Base-by-base conservation (phyloP, 2,329 filamentous ascomycete genomes). In the Rutstroemia sydowiana region DNA sequence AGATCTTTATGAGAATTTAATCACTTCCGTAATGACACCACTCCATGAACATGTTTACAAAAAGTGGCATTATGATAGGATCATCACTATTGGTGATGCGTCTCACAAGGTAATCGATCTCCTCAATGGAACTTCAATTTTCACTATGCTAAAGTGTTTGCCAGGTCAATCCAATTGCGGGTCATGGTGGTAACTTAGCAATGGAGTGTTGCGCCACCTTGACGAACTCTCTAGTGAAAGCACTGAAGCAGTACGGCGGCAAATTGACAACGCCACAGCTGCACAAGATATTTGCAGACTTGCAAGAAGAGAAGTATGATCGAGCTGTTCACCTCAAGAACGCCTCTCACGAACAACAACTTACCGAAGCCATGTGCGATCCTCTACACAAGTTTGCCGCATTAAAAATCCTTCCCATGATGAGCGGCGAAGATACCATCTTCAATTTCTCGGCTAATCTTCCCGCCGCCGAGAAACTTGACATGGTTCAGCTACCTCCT, bases 51-150 rank as follows among this genome's bases (percentile, higher is more conserved):
- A 46, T 11, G 43, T 70, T 1, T 65, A 70, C n/a, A 55, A 66
- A 10, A 62, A 65, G 32, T 73, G 71, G 68, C 64, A 69, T 45
- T 71, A 65, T 39, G 62, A 65, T 10, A 60, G 72, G 9, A 66
- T 71, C 3, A 62, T 73, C 6, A 45, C 30, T 2, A 39, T 58
- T 21, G 52, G 54, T 1, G 52, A 55, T 46, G 49, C 55, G 7
- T 49, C 47, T 0, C 55, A 59, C 13, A 47, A 54, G 37, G 49
- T 51, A 11, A 55, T 51, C 3, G 21, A n/a, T 14, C 11, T 7
- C 21, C 23, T 5, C 7, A 16, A 13, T 18, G 30, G 1, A 16
- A 23, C 30, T 10, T 2, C 9, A 20, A 21, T 16, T 18, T 3
- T 23, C n/a, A 18, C 14, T 4, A 26, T 8, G 8, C 23, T 26